Evolutionary conservation across 1,284 basidiomycete species (phyloP), one percentile per base, ranked within the genome.

Genomic region (Trichosporon coremiiforme): DNA sequence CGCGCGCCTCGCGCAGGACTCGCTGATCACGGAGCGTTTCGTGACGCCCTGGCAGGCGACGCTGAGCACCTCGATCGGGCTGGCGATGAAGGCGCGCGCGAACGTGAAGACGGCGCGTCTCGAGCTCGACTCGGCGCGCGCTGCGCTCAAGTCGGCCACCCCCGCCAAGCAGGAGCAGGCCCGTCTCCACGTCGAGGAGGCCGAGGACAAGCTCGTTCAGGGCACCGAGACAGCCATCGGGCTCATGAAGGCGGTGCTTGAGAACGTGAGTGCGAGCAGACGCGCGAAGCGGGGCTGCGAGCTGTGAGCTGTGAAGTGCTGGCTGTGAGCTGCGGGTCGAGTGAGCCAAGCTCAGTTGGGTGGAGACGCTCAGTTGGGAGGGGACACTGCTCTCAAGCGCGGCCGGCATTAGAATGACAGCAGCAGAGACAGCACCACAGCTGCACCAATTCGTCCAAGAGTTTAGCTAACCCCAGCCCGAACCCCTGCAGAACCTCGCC

Each of bases 191-290:
- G 93, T 96, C 57, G 94, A 97, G 87, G 94, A 95, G 75, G 93
- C 94, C 6, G 95, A 98, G 81, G 95, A 96, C 80, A 93, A 95
- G 82, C 88, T 98, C 64, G 95, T 98, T 15, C 93, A 95, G 81
- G 95, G 94, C 86, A 99, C 96, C 25, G 96, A 99, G 84, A 93
- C 96, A 47, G 96, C 96, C 0, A 98, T 99, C 80, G 94, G 92
- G 13, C 88, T 97, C 70, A 98, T 98, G 96, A 97, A 98, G 87
- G 91, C 92, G 53, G 95, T 98, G 13, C 87, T 98, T 57, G 95
- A 98, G 79, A 97, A 98, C 85, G 92, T 94, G 75, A 66, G 91
- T 86, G 36, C 36, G 31, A 36, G 64, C 31, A 20, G 9, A 17
- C n/a, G 35, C 20, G 35, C 29, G 17, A 10, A 53, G 57, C 53